Evolutionary conservation across 2,329 filamentous ascomycete genomes (phyloP), one percentile per base, ranked within the genome.

Genomic region (Setomelanomma holmii): DNA sequence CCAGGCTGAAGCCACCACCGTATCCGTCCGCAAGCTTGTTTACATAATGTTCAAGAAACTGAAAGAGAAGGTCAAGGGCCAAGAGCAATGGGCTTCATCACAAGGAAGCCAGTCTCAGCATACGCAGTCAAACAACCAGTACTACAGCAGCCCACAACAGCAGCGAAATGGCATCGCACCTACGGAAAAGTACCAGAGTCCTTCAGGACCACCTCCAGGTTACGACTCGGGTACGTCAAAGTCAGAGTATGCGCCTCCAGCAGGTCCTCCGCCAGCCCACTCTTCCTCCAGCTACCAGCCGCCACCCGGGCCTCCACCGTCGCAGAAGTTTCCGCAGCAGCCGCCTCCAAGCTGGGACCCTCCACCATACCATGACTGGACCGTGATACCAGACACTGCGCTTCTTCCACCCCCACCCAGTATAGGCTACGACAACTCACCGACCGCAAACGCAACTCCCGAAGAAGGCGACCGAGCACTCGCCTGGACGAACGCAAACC

Each of bases 361-460:
- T 12, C 83, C 83, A 16, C 80, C 82, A 21, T 85, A 85, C 61
- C 88, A 91, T 69, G 85, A 89, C 74, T 92, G 89, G 89, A 80
- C 82, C 5, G 83, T 86, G 3, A 87, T 91, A 1, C 88, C 89
- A 0, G 89, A 92, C 71, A 91, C 85, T 1, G 80, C 88, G 1
- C 80, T 89, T 8, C 84, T 92, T 38, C 89, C 89, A 1, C 89
- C 89, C 0, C 89, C 89, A 1, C 89, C 89, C 0, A 82, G 83
- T 23, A 81, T 91, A 47, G 84, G 84, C 42, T 85, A 86, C 64
- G 85, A 89, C 53, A 76, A 73, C 24, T 91, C 88, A 11, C 85
- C 86, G 0, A 82, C 87, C 2, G 86, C 85, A 67, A 93, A 93
- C 72, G 87, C 90, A 1, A 83, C 83, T 2, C 81, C 83, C 59